Evolutionary conservation across 148 eudicot genomes (phyloP).

Genomic region (Rhododendron ferrugineum): DNA sequence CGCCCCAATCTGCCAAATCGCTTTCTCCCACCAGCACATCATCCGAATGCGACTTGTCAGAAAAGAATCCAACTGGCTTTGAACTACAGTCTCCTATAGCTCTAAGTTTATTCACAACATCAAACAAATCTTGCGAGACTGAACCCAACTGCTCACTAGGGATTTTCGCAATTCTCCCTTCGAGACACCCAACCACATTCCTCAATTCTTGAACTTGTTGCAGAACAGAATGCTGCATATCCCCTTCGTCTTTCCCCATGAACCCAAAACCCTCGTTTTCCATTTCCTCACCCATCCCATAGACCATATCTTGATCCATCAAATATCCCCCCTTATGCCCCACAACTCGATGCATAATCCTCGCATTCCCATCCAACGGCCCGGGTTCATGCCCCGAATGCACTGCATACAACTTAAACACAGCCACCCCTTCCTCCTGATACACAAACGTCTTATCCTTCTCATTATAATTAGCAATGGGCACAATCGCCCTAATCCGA

Average conservation of each 20-base stretch:
- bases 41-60: constrained; percentile 59
- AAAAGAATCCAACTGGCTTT: constrained; percentile 46
- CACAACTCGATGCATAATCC: constrained; percentile 92
- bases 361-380: constrained; percentile 92
- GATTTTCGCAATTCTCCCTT: constrained; percentile 51
- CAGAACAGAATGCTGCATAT: constrained; percentile 46
- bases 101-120: constrained; percentile 67
- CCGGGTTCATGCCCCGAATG: constrained; percentile 98
- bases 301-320: constrained; percentile 67
- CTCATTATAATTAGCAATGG: constrained; percentile 81
- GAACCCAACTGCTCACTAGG: constrained; percentile 50
- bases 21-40: constrained; percentile 67
- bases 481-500: constrained; percentile 91
- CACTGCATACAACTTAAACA: constrained; percentile 89
- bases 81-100: constrained; percentile 54
- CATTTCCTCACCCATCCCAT: constrained; percentile 67
- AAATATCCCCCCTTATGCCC: constrained; percentile 75
- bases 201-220: constrained; percentile 74
- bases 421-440: constrained; percentile 86
- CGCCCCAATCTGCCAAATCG: constrained; percentile 76
- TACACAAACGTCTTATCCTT: constrained; percentile 94
- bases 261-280: constrained; percentile 51
- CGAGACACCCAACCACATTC: constrained; percentile 56
- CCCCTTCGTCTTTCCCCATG: constrained; percentile 50
- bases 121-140: constrained; percentile 63